These are phyloP conservation scores for Hirschioporus abietinus DNA, from an alignment of 768 basidiomycete genomes.

Conservation along the genomic window DNA sequence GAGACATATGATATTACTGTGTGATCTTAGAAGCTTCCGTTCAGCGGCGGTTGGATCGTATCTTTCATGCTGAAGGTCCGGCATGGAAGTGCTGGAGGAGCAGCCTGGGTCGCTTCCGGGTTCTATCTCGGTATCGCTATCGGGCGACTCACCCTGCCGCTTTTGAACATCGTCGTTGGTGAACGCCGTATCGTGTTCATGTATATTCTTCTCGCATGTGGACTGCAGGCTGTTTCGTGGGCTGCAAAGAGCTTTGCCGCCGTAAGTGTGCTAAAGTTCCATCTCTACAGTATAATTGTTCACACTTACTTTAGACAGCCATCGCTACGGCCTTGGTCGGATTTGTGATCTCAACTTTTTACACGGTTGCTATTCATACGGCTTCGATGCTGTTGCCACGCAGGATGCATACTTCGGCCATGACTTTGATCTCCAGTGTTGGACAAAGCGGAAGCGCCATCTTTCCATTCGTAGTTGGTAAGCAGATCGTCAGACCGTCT, in stretches of 20 bases:
- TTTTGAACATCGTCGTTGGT: slow-evolving; percentile 23
- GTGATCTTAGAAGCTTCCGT: neutral
- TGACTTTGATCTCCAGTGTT: slow-evolving; percentile 24
- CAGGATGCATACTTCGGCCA: slow-evolving; percentile 24
- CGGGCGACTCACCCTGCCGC: slow-evolving; percentile 22
- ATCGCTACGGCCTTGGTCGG: slow-evolving; percentile 25
- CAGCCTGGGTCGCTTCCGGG: slow-evolving; percentile 24
- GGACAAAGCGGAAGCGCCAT: slow-evolving; percentile 25
- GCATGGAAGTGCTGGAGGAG: slow-evolving; percentile 22
- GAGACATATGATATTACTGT: neutral
- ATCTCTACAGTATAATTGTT: neutral
- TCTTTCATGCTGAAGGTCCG: slow-evolving; percentile 23
- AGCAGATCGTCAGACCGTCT: neutral
- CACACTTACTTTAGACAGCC: slow-evolving; percentile 13
- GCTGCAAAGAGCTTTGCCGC: slow-evolving; percentile 20
- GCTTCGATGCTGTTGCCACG: slow-evolving; percentile 22
- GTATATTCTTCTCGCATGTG: slow-evolving; percentile 24
- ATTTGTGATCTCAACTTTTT: slow-evolving; percentile 26
- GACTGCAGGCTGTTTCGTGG: slow-evolving; percentile 22
- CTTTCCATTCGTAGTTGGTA: slow-evolving; percentile 21
- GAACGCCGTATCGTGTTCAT: slow-evolving; percentile 24
- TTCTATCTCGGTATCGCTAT: slow-evolving; percentile 25
- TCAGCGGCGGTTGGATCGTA: slow-evolving; percentile 26
- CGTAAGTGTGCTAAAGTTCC: neutral
- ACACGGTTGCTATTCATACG: slow-evolving; percentile 21